Evolutionary conservation across 2,329 filamentous ascomycete genomes (phyloP).

Genomic region (Aspergillus novoparasiticus): DNA sequence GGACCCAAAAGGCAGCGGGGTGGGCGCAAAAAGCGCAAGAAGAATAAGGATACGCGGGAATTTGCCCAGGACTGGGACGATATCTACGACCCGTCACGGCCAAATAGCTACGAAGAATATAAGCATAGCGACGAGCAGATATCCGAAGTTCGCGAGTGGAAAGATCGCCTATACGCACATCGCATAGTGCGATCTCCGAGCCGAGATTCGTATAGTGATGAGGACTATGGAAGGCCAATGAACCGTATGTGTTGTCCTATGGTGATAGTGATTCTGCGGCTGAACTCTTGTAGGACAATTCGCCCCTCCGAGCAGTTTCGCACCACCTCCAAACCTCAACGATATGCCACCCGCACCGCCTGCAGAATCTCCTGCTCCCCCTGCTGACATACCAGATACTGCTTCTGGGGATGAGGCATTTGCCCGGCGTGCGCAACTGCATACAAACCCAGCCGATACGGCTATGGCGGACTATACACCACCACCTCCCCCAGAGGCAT

Average conservation of each 20-base stretch:
- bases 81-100: conserved; percentile 80
- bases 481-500: conserved; percentile 35
- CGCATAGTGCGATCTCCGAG: conserved; percentile 53
- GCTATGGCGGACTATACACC: conserved; percentile 17
- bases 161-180: conserved; percentile 75
- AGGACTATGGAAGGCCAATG: conserved; percentile 47
- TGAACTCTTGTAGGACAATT: conserved; percentile 45
- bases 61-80: conserved; percentile 79
- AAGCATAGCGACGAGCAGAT: conserved; percentile 81
- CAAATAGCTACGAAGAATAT: conserved; percentile 84
- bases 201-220: conserved; percentile 53
- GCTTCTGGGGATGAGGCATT: conserved; percentile 71
- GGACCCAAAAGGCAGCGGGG: conserved; percentile 72
- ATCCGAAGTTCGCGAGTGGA: conserved; percentile 81
- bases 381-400: conserved; percentile 56
- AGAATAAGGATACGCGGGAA: conserved; percentile 65
- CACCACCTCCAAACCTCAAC: conserved; percentile 52
- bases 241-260: conserved; percentile 44
- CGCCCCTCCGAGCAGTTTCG: conserved; percentile 55
- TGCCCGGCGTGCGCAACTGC: conserved; percentile 62
- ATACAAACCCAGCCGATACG: conserved; percentile 34
- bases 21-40: conserved; percentile 76
- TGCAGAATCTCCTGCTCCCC: conserved; percentile 37
- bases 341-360: conserved; percentile 34
- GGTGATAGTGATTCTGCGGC: not conserved